Conservation (phyloP, 2,329 filamentous ascomycete species). For the Ophiosphaerella narmari region DNA sequence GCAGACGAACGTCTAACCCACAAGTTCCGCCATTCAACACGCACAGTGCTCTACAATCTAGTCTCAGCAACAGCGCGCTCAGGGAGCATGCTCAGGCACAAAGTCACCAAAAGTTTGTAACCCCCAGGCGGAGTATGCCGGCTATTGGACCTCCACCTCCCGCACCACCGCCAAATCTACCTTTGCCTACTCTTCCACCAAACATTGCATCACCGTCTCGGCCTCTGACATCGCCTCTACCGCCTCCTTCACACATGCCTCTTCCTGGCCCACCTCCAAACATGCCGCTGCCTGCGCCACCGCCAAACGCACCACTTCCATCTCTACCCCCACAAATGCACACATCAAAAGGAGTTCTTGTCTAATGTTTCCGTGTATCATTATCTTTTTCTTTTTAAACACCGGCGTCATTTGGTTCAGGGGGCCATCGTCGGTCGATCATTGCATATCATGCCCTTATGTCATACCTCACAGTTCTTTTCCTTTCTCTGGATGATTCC, state of each 20-base stretch:
- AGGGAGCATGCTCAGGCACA: conserved; percentile 25
- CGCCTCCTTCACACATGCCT: conserved; percentile 3
- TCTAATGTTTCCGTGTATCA: not conserved
- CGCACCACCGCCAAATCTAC: conserved; percentile 52
- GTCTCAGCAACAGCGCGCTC: conserved; percentile 30
- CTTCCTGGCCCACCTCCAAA: conserved; percentile 16
- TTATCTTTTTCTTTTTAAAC: not conserved
- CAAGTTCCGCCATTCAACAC: conserved; percentile 8
- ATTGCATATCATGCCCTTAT: not conserved
- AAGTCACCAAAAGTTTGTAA: conserved; percentile 20
- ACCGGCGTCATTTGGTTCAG: not conserved
- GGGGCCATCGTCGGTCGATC: not conserved
- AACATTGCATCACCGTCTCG: conserved; percentile 18
- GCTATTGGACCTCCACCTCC: conserved; percentile 51
- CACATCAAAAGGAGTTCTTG: not conserved
- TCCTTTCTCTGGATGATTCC: not conserved
- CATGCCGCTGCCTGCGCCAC: conserved; percentile 18
- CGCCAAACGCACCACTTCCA: conserved; percentile 14
- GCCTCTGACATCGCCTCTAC: conserved; percentile 23
- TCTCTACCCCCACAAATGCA: conserved; percentile 8
- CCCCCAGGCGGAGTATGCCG: conserved; percentile 43
- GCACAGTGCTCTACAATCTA: conserved; percentile 16
- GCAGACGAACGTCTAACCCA: conserved; percentile 25
- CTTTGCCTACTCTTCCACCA: conserved; percentile 48
- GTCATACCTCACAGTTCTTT: not conserved